Conservation (phyloP, 192 early-diverging fungal genomes). For the Coemansia sp. region DNA sequence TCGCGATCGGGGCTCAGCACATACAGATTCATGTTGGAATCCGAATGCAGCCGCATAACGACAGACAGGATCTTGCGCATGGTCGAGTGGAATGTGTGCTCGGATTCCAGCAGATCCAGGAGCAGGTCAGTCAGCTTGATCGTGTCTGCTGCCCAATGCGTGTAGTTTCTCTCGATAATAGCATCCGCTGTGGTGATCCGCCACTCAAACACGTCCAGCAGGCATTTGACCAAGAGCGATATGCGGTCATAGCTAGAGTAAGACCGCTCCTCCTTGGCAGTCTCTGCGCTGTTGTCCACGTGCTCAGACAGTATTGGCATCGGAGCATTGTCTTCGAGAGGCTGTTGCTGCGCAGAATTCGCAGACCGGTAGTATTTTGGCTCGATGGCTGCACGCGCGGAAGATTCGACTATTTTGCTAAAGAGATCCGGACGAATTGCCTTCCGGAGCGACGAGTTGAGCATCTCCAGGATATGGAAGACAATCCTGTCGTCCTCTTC, state of each 20-base stretch:
- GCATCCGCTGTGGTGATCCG: conserved; percentile 39
- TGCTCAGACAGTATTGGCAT: conserved; percentile 7
- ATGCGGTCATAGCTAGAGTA: conserved; percentile 37
- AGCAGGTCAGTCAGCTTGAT: conserved; percentile 37
- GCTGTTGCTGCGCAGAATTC: conserved; percentile 3
- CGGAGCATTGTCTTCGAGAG: neutral
- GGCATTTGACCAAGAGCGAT: conserved; percentile 17
- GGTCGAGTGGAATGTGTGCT: conserved; percentile 35
- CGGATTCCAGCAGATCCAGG: conserved; percentile 38
- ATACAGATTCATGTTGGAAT: conserved; percentile 42
- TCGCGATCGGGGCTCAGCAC: conserved; percentile 30
- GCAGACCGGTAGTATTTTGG: conserved; percentile 16
- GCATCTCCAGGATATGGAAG: conserved; percentile 26
- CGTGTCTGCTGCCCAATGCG: conserved; percentile 22
- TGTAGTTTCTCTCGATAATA: conserved; percentile 16
- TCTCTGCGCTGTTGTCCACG: neutral
- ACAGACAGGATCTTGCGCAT: conserved; percentile 39
- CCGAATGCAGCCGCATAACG: conserved; percentile 47
- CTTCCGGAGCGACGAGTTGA: conserved; percentile 19
- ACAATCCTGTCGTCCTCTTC: conserved; percentile 41
- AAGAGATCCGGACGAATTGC: conserved; percentile 20
- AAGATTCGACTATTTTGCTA: conserved; percentile 9
- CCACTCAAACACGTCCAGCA: conserved; percentile 29
- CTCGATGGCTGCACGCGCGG: conserved; percentile 31
- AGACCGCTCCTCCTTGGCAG: conserved; percentile 9